Conservation (phyloP, 108 stramenopile species). For the Nannochloropsis granulata region DNA sequence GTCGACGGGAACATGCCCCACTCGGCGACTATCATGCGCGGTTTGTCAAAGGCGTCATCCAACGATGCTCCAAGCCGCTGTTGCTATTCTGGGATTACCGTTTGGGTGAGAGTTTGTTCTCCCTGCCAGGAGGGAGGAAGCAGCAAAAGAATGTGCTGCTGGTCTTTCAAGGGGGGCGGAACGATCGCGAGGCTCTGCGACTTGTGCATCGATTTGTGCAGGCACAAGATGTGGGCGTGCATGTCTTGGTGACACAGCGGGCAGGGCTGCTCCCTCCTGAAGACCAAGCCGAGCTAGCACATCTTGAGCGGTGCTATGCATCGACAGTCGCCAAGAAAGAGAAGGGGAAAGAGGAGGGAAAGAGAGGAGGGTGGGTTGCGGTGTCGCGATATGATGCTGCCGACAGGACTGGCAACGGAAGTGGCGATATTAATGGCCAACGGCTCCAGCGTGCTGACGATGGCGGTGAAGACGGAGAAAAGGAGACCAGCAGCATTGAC, state of each 20-base stretch:
- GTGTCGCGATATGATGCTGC: neutral
- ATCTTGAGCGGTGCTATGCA: neutral
- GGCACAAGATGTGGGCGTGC: neutral
- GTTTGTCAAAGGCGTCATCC: neutral
- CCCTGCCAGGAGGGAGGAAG: neutral
- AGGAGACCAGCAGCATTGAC: neutral
- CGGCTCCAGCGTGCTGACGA: neutral
- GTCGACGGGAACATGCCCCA: neutral
- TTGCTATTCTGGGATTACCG: neutral
- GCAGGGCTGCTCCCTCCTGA: neutral
- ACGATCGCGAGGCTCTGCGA: neutral
- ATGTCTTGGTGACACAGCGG: neutral
- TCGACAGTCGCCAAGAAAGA: neutral
- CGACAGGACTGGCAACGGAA: neutral
- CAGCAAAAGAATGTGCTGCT: neutral
- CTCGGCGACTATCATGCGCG: neutral
- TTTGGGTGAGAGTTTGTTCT: neutral
- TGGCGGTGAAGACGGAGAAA: neutral
- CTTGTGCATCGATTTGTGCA: neutral
- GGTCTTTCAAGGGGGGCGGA: neutral
- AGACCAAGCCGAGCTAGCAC: neutral
- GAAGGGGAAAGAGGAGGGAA: neutral
- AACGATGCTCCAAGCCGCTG: neutral
- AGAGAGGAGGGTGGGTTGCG: neutral
- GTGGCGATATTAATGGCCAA: neutral